These are phyloP conservation scores for Pichia sp. DNA, from an alignment of 1,139 yeast species.

Conservation along the genomic window DNA sequence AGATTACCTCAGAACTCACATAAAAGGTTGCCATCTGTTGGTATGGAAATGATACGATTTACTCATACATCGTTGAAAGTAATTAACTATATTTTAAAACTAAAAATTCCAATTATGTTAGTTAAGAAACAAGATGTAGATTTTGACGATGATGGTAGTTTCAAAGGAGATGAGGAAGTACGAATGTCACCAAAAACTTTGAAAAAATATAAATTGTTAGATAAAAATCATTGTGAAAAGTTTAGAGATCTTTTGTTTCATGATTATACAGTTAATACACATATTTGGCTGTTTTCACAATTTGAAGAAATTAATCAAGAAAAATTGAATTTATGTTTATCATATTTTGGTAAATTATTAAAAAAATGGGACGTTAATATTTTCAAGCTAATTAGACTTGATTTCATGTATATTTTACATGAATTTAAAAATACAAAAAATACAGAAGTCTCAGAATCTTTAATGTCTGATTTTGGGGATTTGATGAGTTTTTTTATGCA, in stretches of 20 bases:
- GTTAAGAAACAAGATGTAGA: conserved; percentile 32
- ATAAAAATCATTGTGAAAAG: conserved; percentile 30
- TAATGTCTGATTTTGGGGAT: conserved; percentile 54
- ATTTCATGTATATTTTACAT: conserved; percentile 56
- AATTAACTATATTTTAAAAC: conserved; percentile 59
- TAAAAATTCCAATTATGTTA: conserved; percentile 53
- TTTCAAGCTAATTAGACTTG: conserved; percentile 61
- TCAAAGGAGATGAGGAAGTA: conserved; percentile 11
- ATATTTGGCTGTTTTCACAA: conserved; percentile 36
- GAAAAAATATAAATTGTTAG: conserved; percentile 18
- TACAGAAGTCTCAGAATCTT: conserved; percentile 18
- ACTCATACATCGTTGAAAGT: conserved; percentile 62
- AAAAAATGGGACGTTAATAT: conserved; percentile 57
- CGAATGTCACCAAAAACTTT: conserved; percentile 2
- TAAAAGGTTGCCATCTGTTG: conserved; percentile 58
- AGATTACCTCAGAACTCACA: conserved; percentile 60
- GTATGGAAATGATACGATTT: conserved; percentile 57
- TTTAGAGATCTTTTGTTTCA: conserved; percentile 21
- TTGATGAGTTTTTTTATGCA: conserved; percentile 65
- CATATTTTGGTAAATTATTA: conserved; percentile 68
- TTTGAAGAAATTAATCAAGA: conserved; percentile 56
- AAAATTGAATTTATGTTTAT: conserved; percentile 58
- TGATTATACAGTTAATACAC: conserved; percentile 24
- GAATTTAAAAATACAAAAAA: conserved; percentile 33
- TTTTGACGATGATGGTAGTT: conserved; percentile 6